phyloP scores from a whole-genome alignment of 139 green algal species.

The Coccomyxa sp. region DNA sequence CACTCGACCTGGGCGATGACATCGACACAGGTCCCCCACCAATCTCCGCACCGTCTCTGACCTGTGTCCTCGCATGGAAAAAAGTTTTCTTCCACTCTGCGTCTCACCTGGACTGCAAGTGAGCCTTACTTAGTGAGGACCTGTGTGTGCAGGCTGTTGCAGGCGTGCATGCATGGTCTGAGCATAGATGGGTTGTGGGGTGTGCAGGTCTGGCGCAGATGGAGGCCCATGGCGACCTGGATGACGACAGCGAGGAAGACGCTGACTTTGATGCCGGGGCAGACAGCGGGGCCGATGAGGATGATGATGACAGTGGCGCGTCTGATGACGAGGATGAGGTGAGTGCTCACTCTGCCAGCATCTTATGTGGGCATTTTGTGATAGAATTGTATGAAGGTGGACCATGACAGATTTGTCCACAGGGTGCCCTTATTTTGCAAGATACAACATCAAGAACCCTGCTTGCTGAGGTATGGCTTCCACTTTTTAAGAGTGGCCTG shows the following conservation, averaged over 20 bases:
- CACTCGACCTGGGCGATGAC: slow-evolving; percentile 51
- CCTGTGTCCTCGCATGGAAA: no score
- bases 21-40: slow-evolving; percentile 61
- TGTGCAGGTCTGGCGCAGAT: slow-evolving; percentile 21
- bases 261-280: slow-evolving; percentile 40
- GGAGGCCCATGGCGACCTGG: slow-evolving; percentile 22
- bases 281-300: slow-evolving; percentile 38
- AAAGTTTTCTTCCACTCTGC: no score
- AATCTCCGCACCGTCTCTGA: background rate
- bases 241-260: slow-evolving; percentile 51
- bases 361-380: background rate
- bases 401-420: no score
- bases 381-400: no score
- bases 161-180: background rate
- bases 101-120: no score
- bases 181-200: background rate
- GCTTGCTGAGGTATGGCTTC: no score
- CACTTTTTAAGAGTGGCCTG: no score
- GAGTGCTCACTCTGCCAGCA: background rate
- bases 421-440: no score
- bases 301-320: slow-evolving; percentile 40
- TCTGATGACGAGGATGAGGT: slow-evolving; percentile 29
- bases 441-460: no score
- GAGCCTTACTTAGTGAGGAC: no score
- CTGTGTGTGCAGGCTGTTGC: background rate